Percentiles rank a stretch among this genome's conserved stretches.
phyloP scores from a whole-genome alignment of 495 filamentous ascomycete species.

The Xylaria sp. region DNA sequence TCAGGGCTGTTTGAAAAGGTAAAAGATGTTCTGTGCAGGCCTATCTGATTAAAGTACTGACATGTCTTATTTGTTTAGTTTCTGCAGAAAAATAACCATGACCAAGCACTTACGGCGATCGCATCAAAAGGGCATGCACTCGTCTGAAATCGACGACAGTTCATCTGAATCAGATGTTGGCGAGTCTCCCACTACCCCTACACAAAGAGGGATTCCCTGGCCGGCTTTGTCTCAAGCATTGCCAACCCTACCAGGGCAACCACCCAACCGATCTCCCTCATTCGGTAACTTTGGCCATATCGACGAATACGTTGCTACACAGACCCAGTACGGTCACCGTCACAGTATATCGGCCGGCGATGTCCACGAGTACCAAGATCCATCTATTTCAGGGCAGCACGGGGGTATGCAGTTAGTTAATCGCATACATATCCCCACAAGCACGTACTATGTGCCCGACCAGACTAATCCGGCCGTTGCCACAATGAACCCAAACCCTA shows the following conservation, averaged over 20 bases:
- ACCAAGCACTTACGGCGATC: slow-evolving; percentile 80
- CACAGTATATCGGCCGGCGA: slow-evolving; percentile 53
- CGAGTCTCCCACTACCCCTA: slow-evolving; percentile 58
- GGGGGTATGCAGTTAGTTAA: slow-evolving; percentile 45
- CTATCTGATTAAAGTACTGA: slow-evolving; percentile 37
- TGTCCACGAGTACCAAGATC: slow-evolving; percentile 47
- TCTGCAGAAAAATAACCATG: slow-evolving; percentile 88
- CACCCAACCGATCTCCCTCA: slow-evolving; percentile 50
- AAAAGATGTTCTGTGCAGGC: slow-evolving; percentile 35
- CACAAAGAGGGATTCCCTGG: slow-evolving; percentile 48
- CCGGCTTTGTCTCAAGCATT: slow-evolving; percentile 38
- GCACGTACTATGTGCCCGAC: slow-evolving; percentile 56
- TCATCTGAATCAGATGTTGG: slow-evolving; percentile 62
- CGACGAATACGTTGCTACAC: slow-evolving; percentile 44
- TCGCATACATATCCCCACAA: slow-evolving; percentile 51
- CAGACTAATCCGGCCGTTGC: slow-evolving; percentile 59
- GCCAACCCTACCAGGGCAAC: slow-evolving; percentile 37
- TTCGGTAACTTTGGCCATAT: slow-evolving; percentile 55
- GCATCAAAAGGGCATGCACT: slow-evolving; percentile 67
- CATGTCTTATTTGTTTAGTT: slow-evolving; percentile 56
- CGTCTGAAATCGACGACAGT: slow-evolving; percentile 59
- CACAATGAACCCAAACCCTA: slow-evolving; percentile 59
- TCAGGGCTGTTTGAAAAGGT: slow-evolving; percentile 83
- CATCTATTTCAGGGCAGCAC: slow-evolving; percentile 42
- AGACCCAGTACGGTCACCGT: slow-evolving; percentile 47